These are phyloP conservation scores for Diaporthe australafricana DNA, from an alignment of 2,329 filamentous ascomycete species.

Conservation along the genomic window DNA sequence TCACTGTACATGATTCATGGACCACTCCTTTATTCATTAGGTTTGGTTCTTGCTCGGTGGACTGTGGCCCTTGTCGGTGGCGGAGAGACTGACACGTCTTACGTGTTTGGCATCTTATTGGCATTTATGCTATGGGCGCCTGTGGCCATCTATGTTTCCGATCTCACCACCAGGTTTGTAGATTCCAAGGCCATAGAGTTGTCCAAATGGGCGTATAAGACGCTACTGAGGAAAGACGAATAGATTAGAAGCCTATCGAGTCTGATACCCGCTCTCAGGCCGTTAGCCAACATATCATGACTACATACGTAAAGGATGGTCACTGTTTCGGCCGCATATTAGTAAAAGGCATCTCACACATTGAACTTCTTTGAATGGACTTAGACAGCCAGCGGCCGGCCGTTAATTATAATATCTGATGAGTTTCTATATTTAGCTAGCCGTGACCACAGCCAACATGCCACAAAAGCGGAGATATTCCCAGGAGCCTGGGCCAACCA, in stretches of 20 bases:
- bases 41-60: conserved; percentile 10
- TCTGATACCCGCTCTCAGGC: too few relatives aligned
- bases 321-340: too few relatives aligned
- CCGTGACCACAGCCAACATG: too few relatives aligned
- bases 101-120: conserved; percentile 20
- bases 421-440: too few relatives aligned
- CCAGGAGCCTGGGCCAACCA: too few relatives aligned
- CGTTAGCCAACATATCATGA: too few relatives aligned
- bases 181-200: conserved; percentile 32
- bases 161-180: conserved; percentile 26
- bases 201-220: conserved; percentile 31
- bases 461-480: too few relatives aligned
- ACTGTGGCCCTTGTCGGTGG: conserved; percentile 24
- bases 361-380: too few relatives aligned
- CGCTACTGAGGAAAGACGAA: conserved; percentile 8
- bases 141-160: conserved; percentile 29
- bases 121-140: conserved; percentile 35
- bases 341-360: too few relatives aligned
- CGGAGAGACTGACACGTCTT: background rate
- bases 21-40: conserved; percentile 33
- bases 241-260: background rate
- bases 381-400: too few relatives aligned
- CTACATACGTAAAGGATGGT: too few relatives aligned
- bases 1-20: conserved; percentile 35
- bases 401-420: too few relatives aligned